phyloP scores from a whole-genome alignment of 192 early-diverging fungal genomes.

The Linnemannia elongata region DNA sequence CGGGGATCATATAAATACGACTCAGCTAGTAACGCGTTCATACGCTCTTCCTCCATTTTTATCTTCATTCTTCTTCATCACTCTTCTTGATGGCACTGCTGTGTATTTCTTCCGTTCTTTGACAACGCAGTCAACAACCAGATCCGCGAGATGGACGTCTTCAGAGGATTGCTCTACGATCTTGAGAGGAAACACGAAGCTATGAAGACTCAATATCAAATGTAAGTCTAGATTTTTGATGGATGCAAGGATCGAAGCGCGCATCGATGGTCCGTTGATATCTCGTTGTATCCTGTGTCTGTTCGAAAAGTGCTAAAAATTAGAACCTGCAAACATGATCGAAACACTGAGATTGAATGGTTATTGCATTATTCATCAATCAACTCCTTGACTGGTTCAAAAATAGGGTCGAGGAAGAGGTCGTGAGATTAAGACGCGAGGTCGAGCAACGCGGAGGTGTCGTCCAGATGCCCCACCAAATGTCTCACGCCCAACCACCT shows the following conservation, averaged over 20 bases:
- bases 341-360: conserved; percentile 1
- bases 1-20: not conserved
- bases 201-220: conserved; percentile 81
- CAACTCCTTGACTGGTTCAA: not conserved
- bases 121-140: conserved; percentile 72
- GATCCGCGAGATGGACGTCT: conserved; percentile 82
- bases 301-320: not conserved
- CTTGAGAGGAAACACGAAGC: conserved; percentile 85
- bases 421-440: conserved; percentile 83
- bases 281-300: not conserved
- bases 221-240: conserved; percentile 22
- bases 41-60: conserved; percentile 3
- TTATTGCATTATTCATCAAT: conserved; percentile 2
- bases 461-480: conserved; percentile 63
- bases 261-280: not conserved
- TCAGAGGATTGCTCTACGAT: conserved; percentile 84
- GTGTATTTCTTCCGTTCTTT: conserved; percentile 16
- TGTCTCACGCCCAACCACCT: conserved; percentile 66
- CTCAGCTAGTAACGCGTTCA: not conserved
- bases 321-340: not conserved
- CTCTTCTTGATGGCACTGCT: not conserved
- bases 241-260: not conserved
- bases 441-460: conserved; percentile 79
- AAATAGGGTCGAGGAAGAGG: conserved; percentile 84
- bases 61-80: not conserved